Evolutionary conservation across 805 yeast genomes (phyloP).

Genomic region (Lipomyces mesembrius): DNA sequence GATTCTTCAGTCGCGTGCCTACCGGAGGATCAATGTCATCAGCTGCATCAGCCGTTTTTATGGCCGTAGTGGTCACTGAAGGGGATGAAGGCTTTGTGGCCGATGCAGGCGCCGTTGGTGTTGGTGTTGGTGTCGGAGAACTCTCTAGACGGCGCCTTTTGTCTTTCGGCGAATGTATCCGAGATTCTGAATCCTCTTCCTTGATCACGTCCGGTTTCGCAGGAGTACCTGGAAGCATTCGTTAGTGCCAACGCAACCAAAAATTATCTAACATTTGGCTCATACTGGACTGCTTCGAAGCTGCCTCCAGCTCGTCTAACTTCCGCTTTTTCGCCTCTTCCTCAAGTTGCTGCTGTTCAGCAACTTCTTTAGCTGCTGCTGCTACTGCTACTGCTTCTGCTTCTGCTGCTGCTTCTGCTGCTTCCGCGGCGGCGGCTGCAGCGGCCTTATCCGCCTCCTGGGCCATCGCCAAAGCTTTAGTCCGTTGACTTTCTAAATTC

Average conservation of each 20-base stretch:
- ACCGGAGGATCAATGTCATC: neutral
- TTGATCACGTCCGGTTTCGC: neutral
- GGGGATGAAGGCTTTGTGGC: conserved; percentile 3
- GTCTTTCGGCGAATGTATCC: neutral
- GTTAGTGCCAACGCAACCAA: neutral
- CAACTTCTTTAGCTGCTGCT: conserved; percentile 10
- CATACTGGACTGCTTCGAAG: neutral
- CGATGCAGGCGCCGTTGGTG: neutral
- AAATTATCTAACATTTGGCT: neutral
- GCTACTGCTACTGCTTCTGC: conserved; percentile 11
- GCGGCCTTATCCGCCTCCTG: conserved; percentile 15
- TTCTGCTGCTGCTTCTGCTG: conserved; percentile 4
- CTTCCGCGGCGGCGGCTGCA: neutral
- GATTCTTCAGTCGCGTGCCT: conserved; percentile 19
- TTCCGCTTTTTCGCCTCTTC: neutral
- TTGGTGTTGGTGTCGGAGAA: neutral
- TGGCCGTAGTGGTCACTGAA: neutral
- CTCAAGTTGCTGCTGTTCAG: neutral
- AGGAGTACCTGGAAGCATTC: neutral
- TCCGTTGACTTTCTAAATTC: conserved; percentile 18
- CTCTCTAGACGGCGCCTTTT: conserved; percentile 3
- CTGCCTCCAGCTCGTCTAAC: neutral
- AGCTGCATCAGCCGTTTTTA: neutral
- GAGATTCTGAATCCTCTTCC: conserved; percentile 6
- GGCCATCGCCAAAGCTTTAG: conserved; percentile 4